phyloP scores from a whole-genome alignment of 2,329 filamentous ascomycete genomes.

The Stemphylium beticola region DNA sequence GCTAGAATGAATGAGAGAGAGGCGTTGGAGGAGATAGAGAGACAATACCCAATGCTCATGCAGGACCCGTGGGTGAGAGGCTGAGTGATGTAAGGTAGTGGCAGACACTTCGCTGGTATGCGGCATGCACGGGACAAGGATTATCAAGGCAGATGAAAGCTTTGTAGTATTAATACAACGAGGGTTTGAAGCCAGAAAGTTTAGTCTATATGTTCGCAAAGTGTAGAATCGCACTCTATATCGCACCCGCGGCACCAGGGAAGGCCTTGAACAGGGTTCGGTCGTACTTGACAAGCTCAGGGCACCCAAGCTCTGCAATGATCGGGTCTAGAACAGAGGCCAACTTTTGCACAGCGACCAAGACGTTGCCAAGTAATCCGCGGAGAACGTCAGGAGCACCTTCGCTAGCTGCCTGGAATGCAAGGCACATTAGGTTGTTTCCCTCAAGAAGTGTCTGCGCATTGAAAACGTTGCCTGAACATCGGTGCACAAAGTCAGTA shows the following conservation, averaged over 20 bases:
- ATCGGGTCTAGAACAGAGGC: conserved; percentile 23
- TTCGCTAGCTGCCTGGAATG: conserved; percentile 21
- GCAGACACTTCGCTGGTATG: too few relatives aligned
- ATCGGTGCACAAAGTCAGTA: neutral
- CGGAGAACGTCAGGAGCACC: conserved; percentile 21
- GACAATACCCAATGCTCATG: too few relatives aligned
- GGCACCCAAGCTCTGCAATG: conserved; percentile 17
- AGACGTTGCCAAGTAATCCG: conserved; percentile 21
- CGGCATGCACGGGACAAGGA: neutral
- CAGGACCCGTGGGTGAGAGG: too few relatives aligned
- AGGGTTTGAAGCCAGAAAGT: neutral
- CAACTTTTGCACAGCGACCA: conserved; percentile 22
- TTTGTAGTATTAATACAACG: neutral
- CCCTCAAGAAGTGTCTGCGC: conserved; percentile 18
- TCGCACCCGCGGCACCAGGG: conserved; percentile 15
- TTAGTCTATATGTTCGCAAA: neutral
- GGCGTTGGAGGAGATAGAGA: too few relatives aligned
- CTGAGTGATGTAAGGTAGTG: too few relatives aligned
- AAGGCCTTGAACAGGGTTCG: conserved; percentile 21
- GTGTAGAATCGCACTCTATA: conserved; percentile 1
- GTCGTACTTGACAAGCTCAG: conserved; percentile 22
- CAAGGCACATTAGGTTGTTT: conserved; percentile 27
- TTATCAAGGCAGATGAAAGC: neutral
- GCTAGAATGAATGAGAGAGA: too few relatives aligned
- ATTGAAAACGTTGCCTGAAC: conserved; percentile 24